Base-by-base conservation (phyloP, 1,139 yeast species). In the Debaryomyces psychrophilus region DNA sequence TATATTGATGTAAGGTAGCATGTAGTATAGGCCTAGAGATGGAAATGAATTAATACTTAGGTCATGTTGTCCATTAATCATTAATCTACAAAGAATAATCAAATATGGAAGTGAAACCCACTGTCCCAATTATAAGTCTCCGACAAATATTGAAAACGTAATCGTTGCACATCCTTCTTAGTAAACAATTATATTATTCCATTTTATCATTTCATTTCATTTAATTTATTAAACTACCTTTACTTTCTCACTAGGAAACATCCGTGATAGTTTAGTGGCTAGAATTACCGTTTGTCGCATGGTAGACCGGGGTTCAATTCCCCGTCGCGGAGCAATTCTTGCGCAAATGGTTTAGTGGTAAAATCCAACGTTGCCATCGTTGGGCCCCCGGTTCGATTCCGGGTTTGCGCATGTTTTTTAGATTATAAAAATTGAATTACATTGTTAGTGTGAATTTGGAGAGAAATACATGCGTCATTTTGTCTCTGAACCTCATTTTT, bases 291-390 rank as follows among this genome's bases (percentile, higher is more conserved):
- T 69, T 69, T 70, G 75, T 69, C 78, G 77, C 82, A 78, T 73
- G 82, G 82, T 74, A 73, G 82, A 78, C 82, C 83, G 81, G 83
- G 83, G 83, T 78, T 78, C 83, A 75, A 78, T 78, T 78, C 83
- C 83, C 83, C 81, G 83, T 78, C 81, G 77, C 81, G 82, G 82
- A 78, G 83, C 56, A 37, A 45, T 56, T 61, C 27, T n/a, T 23
- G 50, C 50, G 50, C 50, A 47, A 47, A 47, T 47, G 50, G 50
- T 47, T 47, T 47, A 47, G 47, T 47, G 50, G 47, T 47, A 47
- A 47, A 47, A 47, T 47, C 47, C 50, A 44, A 47, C 50, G 50
- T 47, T 47, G 50, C 50, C 50, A 47, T 47, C 50, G 50, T 47
- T 47, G 50, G 47, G 50, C 50, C 50, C 50, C 50, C 47, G 50